These are phyloP conservation scores for Ceratobasidium sp. DNA, from an alignment of 1,284 basidiomycete species.

Conservation along the genomic window DNA sequence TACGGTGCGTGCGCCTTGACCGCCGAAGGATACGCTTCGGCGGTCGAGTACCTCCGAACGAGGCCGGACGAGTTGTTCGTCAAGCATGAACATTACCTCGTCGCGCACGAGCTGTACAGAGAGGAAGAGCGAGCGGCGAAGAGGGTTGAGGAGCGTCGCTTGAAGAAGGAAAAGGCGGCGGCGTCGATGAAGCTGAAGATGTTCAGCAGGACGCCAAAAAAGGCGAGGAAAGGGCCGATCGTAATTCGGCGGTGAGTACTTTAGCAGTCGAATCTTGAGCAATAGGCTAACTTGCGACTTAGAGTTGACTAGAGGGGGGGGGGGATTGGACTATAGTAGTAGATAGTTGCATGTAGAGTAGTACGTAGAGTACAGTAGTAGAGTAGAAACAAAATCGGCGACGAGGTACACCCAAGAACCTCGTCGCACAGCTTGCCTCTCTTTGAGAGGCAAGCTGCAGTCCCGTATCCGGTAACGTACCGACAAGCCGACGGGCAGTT, in stretches of 20 bases:
- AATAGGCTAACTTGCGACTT: neutral
- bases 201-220: neutral
- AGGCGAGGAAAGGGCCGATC: neutral
- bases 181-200: neutral
- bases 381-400: neutral
- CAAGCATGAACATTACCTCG: neutral
- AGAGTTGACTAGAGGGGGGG: neutral
- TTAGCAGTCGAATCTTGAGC: neutral
- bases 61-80: neutral
- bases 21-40: neutral
- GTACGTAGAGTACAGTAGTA: neutral
- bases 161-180: neutral
- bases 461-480: neutral
- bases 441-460: neutral
- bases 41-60: neutral
- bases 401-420: neutral
- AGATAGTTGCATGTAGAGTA: neutral
- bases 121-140: neutral
- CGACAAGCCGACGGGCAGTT: neutral
- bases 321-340: neutral
- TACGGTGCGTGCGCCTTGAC: neutral
- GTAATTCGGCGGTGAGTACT: neutral
- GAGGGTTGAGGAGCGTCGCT: neutral
- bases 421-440: neutral
- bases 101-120: neutral